Evolutionary conservation across 306 rosid species (phyloP).

Genomic region (Oemleria cerasiformis): DNA sequence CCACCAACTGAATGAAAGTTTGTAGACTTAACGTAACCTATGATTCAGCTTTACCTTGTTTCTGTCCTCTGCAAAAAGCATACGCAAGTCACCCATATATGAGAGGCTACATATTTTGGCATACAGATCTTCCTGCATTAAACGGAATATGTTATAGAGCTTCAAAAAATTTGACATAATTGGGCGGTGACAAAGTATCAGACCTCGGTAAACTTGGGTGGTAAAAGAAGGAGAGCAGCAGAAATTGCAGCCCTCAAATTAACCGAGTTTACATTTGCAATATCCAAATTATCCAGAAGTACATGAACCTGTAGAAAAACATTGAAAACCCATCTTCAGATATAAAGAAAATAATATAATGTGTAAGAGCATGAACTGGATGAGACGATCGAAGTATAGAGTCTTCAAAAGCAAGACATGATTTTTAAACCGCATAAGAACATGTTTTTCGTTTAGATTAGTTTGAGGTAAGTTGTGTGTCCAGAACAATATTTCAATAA

Average conservation of each 20-base stretch:
- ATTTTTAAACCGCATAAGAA: not conserved
- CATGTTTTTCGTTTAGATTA: not conserved
- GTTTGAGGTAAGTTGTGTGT: not conserved
- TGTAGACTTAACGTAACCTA: conserved; percentile 17
- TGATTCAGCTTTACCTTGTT: conserved; percentile 57
- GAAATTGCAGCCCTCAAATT: conserved; percentile 83
- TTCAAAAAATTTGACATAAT: conserved; percentile 25
- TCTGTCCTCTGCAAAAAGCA: conserved; percentile 96
- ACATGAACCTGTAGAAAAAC: conserved; percentile 56
- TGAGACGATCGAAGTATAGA: not conserved
- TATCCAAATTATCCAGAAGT: conserved; percentile 61
- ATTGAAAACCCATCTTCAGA: not conserved
- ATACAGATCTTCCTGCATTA: conserved; percentile 78
- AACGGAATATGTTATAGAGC: conserved; percentile 7
- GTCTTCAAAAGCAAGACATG: not conserved
- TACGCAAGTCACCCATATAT: conserved; percentile 80
- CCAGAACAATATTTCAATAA: not conserved
- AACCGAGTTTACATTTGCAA: conserved; percentile 48
- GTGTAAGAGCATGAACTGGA: not conserved
- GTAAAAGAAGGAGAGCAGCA: conserved; percentile 89
- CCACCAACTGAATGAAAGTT: not conserved
- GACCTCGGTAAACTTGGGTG: conserved; percentile 78
- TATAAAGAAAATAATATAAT: not conserved
- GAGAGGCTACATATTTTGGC: conserved; percentile 93
- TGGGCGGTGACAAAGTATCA: conserved; percentile 29